Percentiles rank a stretch among this genome's conserved stretches.
phyloP scores from a whole-genome alignment of 495 filamentous ascomycete species.

The Rhypophila decipiens region DNA sequence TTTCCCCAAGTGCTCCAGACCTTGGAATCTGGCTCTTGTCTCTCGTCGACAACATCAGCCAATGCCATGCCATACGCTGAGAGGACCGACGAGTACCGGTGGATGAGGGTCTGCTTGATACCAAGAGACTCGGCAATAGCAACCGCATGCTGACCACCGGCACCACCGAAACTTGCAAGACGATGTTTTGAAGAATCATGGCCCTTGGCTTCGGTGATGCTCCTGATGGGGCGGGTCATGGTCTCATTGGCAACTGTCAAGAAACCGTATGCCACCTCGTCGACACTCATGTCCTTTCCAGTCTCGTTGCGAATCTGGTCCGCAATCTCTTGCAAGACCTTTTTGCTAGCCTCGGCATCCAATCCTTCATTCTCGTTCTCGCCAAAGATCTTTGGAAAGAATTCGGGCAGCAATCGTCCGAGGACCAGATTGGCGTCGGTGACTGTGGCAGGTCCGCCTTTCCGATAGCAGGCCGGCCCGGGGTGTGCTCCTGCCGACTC shows the following conservation, averaged over 20 bases:
- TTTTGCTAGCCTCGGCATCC: conserved; percentile 70
- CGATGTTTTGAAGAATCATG: conserved; percentile 87
- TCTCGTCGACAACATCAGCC: conserved; percentile 90
- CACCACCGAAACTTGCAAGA: conserved; percentile 88
- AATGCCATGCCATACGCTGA: conserved; percentile 97
- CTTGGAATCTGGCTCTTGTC: conserved; percentile 83
- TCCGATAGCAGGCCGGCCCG: conserved; percentile 90
- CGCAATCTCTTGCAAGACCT: conserved; percentile 70
- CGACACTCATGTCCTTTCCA: conserved; percentile 64
- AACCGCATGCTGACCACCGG: conserved; percentile 91
- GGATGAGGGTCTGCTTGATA: conserved; percentile 79
- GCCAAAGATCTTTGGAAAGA: conserved; percentile 97
- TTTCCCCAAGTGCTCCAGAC: conserved; percentile 59
- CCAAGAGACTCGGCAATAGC: conserved; percentile 90
- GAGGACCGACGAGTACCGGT: conserved; percentile 88
- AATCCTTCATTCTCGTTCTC: conserved; percentile 83
- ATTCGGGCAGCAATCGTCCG: conserved; percentile 81
- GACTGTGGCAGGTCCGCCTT: conserved; percentile 86
- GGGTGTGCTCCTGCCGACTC: conserved; percentile 92
- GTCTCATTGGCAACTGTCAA: conserved; percentile 92
- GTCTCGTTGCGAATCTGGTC: conserved; percentile 68
- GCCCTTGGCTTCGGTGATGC: conserved; percentile 87
- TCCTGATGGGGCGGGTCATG: conserved; percentile 90
- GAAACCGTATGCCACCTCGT: conserved; percentile 89
- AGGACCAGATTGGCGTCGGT: conserved; percentile 92